Base-by-base conservation (phyloP, 257 asterid genomes). In the Solanum peruvianum region DNA sequence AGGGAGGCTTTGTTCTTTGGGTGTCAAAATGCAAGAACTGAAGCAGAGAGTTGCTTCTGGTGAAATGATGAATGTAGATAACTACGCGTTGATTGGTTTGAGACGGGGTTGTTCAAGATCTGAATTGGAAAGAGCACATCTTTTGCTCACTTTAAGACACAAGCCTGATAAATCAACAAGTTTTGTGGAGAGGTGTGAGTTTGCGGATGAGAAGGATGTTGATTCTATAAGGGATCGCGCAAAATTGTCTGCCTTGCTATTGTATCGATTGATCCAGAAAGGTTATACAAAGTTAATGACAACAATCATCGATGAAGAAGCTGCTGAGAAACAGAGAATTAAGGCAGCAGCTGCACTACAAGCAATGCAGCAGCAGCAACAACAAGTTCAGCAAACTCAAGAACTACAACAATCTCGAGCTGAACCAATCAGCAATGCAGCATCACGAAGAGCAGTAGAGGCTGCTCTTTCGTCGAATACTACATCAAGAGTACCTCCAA, bases 241-340 rank as follows among this genome's bases (percentile, higher is more conserved):
- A 0, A 93, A 76, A 82, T 86, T 95, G 95, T 92, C 98, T 7
- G 80, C 96, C 2, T 86, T 94, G 85, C 83, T 93, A 85, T 89
- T 95, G 90, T 95, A 90, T 77, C 93, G 98, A 89, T 90, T 93
- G 96, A 92, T 95, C 88, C 98, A 95, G 90, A 95, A 92, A 90
- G 98, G 96, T 12, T 88, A 94, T 33, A 89, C 92, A 1, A 89
- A 86, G 31, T 86, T 94, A 80, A 92, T 91, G 94, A 13, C 90
- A 0, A 86, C 89, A 0, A 88, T 95, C 66, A 73, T 91, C 56
- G 96, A 94, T 13, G 96, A 95, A 77, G 98, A 94, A 66, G 87
- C 87, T 14, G 83, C 89, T 2, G 95, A 93, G 88, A 92, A 91
- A 69, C 93, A 92, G 67, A 88, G 94, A 83, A 91, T 88, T 91